Conservation (phyloP, 1,284 basidiomycete genomes). For the Ceratobasidium sp. region DNA sequence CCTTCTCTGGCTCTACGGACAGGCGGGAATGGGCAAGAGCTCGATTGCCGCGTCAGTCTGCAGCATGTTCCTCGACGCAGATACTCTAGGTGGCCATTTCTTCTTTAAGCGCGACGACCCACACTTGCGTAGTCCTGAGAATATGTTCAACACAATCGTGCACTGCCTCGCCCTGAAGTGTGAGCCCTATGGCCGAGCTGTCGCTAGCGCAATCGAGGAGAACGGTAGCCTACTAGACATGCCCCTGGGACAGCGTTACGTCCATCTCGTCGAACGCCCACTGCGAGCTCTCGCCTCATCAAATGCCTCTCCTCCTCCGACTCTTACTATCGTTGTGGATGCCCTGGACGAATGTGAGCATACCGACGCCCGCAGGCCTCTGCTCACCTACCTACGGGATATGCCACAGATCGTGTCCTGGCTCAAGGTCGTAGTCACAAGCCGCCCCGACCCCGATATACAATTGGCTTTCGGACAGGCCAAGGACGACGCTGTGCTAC, state of each 20-base stretch:
- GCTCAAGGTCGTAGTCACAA: conserved; percentile 26
- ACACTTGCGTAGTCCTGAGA: background rate
- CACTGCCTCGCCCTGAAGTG: conserved; percentile 18
- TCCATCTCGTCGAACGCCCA: conserved; percentile 5
- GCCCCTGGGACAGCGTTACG: background rate
- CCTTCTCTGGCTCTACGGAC: conserved; percentile 48
- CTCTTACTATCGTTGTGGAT: conserved; percentile 31
- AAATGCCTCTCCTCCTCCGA: too few species aligned
- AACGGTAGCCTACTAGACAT: background rate
- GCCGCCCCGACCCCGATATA: conserved; percentile 27
- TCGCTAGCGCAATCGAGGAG: conserved; percentile 2
- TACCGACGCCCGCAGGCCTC: background rate
- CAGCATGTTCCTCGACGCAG: conserved; percentile 17
- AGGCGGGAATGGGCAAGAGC: conserved; percentile 49
- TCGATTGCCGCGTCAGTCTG: conserved; percentile 49
- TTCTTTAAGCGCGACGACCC: conserved; percentile 51
- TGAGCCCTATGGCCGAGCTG: background rate
- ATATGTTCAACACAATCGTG: conserved; percentile 32
- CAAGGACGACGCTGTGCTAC: background rate
- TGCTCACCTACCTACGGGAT: background rate
- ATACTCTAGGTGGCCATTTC: conserved; percentile 49
- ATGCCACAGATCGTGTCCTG: conserved; percentile 1
- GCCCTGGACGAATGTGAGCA: conserved; percentile 42
- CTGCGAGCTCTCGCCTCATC: background rate
- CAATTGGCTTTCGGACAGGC: background rate